Evolutionary conservation across 2,329 filamentous ascomycete genomes (phyloP).

Genomic region (Fusarium multiceps): DNA sequence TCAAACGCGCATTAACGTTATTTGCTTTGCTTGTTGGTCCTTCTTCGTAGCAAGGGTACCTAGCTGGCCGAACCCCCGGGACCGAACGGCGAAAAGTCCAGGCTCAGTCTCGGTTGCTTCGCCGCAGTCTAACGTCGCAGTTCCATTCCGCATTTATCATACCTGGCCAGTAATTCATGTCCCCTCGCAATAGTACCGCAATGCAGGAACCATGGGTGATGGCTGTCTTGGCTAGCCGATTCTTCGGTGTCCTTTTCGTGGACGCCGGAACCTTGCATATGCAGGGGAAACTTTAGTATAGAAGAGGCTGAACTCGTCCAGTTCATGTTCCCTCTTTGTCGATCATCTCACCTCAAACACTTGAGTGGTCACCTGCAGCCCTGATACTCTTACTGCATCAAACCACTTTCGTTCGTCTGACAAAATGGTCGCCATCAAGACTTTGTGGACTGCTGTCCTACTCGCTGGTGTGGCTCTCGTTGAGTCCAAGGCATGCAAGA

Average conservation of each 20-base stretch:
- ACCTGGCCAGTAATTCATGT: neutral
- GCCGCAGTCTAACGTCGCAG: neutral
- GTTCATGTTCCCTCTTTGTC: neutral
- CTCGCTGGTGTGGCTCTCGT: constrained; percentile 7
- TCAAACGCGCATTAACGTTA: neutral
- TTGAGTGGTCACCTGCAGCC: neutral
- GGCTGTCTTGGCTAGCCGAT: neutral
- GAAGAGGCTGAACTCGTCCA: neutral
- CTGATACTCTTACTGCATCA: constrained; percentile 4
- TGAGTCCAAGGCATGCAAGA: constrained; percentile 12
- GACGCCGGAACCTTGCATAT: neutral
- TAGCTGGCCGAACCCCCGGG: neutral
- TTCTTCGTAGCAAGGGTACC: neutral
- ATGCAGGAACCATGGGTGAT: neutral
- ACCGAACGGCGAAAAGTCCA: neutral
- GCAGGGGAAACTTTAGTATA: neutral
- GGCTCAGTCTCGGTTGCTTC: neutral
- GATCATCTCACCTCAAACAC: constrained; percentile 2
- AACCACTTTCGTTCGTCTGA: too few relatives aligned
- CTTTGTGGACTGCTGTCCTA: constrained; percentile 14
- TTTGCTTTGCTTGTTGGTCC: neutral
- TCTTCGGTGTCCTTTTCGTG: neutral
- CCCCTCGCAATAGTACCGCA: neutral
- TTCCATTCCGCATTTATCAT: neutral
- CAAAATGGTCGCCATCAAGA: constrained; percentile 13